Percentiles rank a stretch among this genome's conserved stretches.
Conservation (phyloP, 1,284 basidiomycete genomes). For the Somion occarium region DNA sequence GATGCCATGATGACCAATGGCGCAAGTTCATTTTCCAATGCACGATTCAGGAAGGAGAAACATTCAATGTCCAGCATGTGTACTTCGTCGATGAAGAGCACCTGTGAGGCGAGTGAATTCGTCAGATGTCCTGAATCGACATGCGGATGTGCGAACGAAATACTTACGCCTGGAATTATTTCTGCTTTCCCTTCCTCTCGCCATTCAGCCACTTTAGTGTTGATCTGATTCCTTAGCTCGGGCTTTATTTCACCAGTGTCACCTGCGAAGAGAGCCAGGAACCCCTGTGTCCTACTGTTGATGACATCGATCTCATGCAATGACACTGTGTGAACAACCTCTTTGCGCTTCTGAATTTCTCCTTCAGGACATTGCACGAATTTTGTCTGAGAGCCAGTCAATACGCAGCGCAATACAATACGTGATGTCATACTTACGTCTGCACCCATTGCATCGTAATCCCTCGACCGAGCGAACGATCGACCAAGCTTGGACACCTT, state of each 20-base stretch:
- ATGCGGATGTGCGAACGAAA: constrained; percentile 1
- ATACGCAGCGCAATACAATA: background rate
- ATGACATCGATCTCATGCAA: constrained; percentile 99
- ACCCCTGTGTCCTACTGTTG: constrained; percentile 95
- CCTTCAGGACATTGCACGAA: constrained; percentile 98
- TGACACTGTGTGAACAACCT: constrained; percentile 95
- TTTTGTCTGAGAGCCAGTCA: constrained; percentile 63
- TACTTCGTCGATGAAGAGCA: constrained; percentile 91
- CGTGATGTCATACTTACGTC: constrained; percentile 61
- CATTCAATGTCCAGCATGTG: constrained; percentile 99
- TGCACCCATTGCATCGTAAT: constrained; percentile 98
- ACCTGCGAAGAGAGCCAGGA: constrained; percentile 74
- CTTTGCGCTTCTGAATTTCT: constrained; percentile 95
- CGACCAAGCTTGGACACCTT: constrained; percentile 95
- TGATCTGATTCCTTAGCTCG: constrained; percentile 94
- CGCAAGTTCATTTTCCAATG: constrained; percentile 89
- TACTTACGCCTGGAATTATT: constrained; percentile 90
- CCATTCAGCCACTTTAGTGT: constrained; percentile 97
- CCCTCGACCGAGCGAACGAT: constrained; percentile 92
- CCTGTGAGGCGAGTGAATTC: constrained; percentile 37
- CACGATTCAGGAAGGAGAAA: constrained; percentile 97
- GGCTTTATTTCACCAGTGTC: constrained; percentile 99
- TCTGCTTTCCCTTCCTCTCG: constrained; percentile 98
- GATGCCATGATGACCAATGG: constrained; percentile 98
- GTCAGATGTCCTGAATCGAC: background rate